Conservation (phyloP, 202 grass and related monocot genomes). For the Eragrostis tef region DNA sequence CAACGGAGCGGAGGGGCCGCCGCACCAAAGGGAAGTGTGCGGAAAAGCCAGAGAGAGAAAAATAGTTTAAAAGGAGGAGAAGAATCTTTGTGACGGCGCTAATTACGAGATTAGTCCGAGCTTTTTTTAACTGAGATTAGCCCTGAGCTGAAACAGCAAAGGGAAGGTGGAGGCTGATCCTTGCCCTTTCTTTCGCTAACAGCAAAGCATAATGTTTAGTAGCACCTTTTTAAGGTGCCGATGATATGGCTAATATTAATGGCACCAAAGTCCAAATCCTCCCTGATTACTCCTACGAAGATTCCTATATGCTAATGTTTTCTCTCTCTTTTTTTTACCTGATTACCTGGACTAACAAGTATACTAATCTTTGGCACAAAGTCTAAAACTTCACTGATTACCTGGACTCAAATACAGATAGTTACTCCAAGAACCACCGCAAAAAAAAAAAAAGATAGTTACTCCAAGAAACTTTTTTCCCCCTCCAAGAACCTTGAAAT, state of each 20-base stretch:
- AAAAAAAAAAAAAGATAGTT: too few species aligned
- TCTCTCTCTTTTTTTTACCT: background rate
- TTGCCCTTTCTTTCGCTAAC: constrained; percentile 22
- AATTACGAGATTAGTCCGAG: constrained; percentile 38
- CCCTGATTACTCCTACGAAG: background rate
- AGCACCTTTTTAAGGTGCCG: background rate
- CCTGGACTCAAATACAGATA: too few species aligned
- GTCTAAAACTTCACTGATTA: too few species aligned
- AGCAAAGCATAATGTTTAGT: constrained; percentile 16
- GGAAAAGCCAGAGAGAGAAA: background rate
- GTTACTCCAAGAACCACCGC: too few species aligned
- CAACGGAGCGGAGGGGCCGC: background rate
- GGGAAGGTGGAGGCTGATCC: constrained; percentile 1
- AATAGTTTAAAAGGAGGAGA: background rate
- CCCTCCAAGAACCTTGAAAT: too few species aligned
- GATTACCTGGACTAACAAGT: background rate
- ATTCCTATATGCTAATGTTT: background rate
- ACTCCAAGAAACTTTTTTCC: background rate
- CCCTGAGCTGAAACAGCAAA: background rate
- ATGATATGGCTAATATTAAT: background rate
- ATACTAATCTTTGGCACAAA: too few species aligned
- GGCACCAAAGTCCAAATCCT: background rate
- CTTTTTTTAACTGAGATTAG: too few species aligned
- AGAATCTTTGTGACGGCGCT: constrained; percentile 24
- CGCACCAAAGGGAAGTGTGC: background rate